These are phyloP conservation scores for Fusarium buharicum DNA, from an alignment of 2,329 filamentous ascomycete species.

Conservation along the genomic window DNA sequence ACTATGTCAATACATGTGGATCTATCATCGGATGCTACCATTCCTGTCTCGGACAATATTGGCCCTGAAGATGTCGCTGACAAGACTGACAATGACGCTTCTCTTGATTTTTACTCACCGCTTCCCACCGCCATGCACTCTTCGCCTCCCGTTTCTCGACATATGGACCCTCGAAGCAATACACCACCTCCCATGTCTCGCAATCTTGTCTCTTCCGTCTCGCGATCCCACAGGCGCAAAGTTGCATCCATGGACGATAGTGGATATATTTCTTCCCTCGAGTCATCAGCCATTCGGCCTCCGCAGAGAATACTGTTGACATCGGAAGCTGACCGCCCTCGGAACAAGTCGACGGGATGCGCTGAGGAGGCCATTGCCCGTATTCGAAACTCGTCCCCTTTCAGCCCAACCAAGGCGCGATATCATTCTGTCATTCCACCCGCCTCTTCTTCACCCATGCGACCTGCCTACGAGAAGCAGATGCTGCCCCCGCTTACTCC, in stretches of 20 bases:
- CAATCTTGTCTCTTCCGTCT: slow-evolving; percentile 70
- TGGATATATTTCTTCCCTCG: slow-evolving; percentile 95
- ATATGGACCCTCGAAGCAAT: slow-evolving; percentile 68
- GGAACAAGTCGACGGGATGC: slow-evolving; percentile 81
- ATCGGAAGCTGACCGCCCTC: slow-evolving; percentile 82
- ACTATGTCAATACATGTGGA: slow-evolving; percentile 61
- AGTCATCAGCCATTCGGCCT: slow-evolving; percentile 86
- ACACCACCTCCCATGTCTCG: slow-evolving; percentile 79
- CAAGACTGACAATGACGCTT: slow-evolving; percentile 55
- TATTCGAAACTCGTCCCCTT: slow-evolving; percentile 89
- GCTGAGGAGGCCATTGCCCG: slow-evolving; percentile 96
- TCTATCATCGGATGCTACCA: slow-evolving; percentile 80
- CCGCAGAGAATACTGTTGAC: slow-evolving; percentile 74
- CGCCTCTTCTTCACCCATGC: slow-evolving; percentile 75
- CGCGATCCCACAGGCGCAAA: slow-evolving; percentile 78
- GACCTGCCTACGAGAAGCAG: slow-evolving; percentile 65
- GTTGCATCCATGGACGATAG: slow-evolving; percentile 87
- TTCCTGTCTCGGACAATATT: slow-evolving; percentile 74
- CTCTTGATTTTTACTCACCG: slow-evolving; percentile 71
- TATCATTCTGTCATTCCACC: slow-evolving; percentile 63
- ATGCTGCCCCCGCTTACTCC: slow-evolving; percentile 84
- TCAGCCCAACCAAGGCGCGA: slow-evolving; percentile 82
- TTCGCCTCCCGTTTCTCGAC: slow-evolving; percentile 82
- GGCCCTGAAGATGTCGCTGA: slow-evolving; percentile 62
- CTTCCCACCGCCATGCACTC: slow-evolving; percentile 80